These are phyloP conservation scores for Penicillium sp. DNA, from an alignment of 2,329 filamentous ascomycete genomes.

Conservation along the genomic window DNA sequence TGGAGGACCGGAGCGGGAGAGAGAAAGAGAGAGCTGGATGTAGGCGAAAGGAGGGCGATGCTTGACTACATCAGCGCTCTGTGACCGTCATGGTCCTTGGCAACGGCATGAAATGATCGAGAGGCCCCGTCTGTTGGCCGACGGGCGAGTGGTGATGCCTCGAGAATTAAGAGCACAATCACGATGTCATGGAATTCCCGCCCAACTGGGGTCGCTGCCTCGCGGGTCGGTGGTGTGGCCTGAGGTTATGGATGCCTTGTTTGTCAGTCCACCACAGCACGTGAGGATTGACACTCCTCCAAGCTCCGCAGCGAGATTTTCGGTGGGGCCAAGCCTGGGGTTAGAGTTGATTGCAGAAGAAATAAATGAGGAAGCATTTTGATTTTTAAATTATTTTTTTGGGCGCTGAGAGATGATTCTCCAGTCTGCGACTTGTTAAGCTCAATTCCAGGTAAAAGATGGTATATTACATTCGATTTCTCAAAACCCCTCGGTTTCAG, in stretches of 20 bases:
- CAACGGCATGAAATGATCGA: slow-evolving; percentile 4
- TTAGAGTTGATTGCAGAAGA: background rate
- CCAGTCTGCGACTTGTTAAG: background rate
- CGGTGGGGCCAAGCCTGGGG: slow-evolving; percentile 1
- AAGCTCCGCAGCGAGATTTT: background rate
- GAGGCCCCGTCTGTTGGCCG: no score
- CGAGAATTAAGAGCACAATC: no score
- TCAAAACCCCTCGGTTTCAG: slow-evolving; percentile 53
- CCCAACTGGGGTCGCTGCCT: background rate
- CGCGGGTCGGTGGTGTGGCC: background rate
- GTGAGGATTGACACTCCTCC: slow-evolving; percentile 6
- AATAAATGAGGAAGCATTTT: background rate
- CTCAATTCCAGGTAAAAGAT: slow-evolving; percentile 28
- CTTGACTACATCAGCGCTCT: slow-evolving; percentile 13
- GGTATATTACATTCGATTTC: slow-evolving; percentile 61
- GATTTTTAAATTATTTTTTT: background rate
- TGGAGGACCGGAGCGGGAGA: slow-evolving; percentile 9
- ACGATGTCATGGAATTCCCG: background rate
- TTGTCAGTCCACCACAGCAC: slow-evolving; percentile 24
- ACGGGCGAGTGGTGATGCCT: background rate
- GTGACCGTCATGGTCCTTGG: slow-evolving; percentile 9
- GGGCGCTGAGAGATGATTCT: no score
- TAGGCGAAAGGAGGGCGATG: background rate
- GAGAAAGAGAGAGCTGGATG: background rate
- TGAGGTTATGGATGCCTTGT: background rate